A percentile compares a stretch with the other conserved stretches of the same genome.
Evolutionary conservation across 805 yeast species (phyloP).

Genomic region (Pichia cabralensis): DNA sequence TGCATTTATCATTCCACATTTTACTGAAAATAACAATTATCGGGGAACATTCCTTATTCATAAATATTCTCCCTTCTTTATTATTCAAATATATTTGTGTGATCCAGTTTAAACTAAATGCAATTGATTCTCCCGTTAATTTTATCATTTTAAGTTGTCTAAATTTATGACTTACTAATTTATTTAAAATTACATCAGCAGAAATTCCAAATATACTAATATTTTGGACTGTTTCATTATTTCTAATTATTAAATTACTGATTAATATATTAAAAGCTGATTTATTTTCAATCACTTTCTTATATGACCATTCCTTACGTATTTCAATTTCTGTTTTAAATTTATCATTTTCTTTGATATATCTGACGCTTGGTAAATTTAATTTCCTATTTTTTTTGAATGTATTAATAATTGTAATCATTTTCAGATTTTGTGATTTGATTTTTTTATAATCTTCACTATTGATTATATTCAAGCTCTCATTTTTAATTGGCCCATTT

Average conservation of each 20-base stretch:
- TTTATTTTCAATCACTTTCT: too few relatives aligned
- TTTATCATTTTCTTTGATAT: too few relatives aligned
- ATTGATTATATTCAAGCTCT: background rate
- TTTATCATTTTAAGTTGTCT: background rate
- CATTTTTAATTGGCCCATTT: slow-evolving; percentile 2
- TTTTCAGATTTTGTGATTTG: background rate
- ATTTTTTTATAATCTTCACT: background rate
- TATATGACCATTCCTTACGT: too few relatives aligned
- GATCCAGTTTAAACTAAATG: slow-evolving; percentile 1
- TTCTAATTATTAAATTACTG: too few relatives aligned
- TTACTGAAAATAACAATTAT: slow-evolving; percentile 4
- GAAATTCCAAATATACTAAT: slow-evolving; percentile 6
- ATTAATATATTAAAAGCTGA: too few relatives aligned
- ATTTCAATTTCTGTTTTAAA: background rate
- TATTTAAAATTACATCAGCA: too few relatives aligned
- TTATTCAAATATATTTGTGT: too few relatives aligned
- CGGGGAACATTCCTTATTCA: too few relatives aligned
- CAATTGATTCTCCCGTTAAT: slow-evolving; percentile 5
- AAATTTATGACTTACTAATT: background rate
- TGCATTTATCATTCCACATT: slow-evolving; percentile 1
- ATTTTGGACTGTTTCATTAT: background rate
- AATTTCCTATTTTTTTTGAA: background rate
- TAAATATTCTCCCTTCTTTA: too few relatives aligned
- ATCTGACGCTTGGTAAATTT: background rate
- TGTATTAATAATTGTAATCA: slow-evolving; percentile 1